Conservation (phyloP, 805 yeast genomes). For the Teunomyces atbi region DNA sequence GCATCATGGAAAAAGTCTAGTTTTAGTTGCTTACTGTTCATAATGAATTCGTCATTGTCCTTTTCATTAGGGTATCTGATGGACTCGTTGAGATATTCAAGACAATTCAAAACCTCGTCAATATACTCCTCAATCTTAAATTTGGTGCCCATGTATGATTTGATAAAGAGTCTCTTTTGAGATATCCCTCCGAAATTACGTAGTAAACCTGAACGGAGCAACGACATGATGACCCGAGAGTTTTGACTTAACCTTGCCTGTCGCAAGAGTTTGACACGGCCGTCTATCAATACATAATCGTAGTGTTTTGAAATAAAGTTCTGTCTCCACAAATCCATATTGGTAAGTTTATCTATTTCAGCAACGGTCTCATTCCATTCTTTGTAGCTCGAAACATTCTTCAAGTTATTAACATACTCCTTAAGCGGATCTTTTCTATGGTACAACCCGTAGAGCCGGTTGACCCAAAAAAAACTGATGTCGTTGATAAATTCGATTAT, state of each 20-base stretch:
- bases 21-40: slow-evolving; percentile 55
- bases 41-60: slow-evolving; percentile 32
- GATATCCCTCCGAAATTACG: slow-evolving; percentile 92
- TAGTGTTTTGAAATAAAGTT: slow-evolving; percentile 78
- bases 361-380: slow-evolving; percentile 65
- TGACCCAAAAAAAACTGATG: slow-evolving; percentile 47
- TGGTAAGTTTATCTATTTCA: slow-evolving; percentile 49
- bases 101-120: slow-evolving; percentile 66
- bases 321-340: slow-evolving; percentile 64
- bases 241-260: slow-evolving; percentile 63
- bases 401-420: slow-evolving; percentile 48
- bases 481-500: slow-evolving; percentile 44
- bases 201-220: slow-evolving; percentile 77
- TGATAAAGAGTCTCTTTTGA: slow-evolving; percentile 71
- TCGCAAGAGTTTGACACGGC: slow-evolving; percentile 60
- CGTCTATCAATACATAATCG: slow-evolving; percentile 80
- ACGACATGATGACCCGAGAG: slow-evolving; percentile 55
- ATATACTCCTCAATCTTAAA: slow-evolving; percentile 83
- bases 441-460: slow-evolving; percentile 33
- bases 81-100: slow-evolving; percentile 56
- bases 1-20: slow-evolving; percentile 82
- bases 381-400: slow-evolving; percentile 53
- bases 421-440: slow-evolving; percentile 43
- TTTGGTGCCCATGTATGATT: slow-evolving; percentile 87
- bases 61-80: slow-evolving; percentile 25